Base-by-base conservation (phyloP, 2,329 filamentous ascomycete species). In the Trichoderma aggressivum region DNA sequence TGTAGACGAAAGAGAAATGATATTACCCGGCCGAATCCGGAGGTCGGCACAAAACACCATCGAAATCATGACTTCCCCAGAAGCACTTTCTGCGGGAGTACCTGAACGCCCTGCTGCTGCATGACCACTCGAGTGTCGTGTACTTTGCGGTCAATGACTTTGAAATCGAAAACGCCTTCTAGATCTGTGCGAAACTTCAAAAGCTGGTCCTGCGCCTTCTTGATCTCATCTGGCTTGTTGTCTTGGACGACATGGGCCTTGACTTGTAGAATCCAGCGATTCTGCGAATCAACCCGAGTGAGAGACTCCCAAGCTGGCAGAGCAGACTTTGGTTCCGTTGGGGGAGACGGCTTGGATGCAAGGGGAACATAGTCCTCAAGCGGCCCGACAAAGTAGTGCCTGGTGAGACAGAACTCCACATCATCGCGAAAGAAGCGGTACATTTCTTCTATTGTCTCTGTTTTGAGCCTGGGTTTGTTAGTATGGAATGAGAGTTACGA, bases 151-250 rank as follows among this genome's bases (percentile, higher is more conserved):
- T 89, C 87, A 64, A 86, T 82, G 4, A 80, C 75, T 70, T 82
- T 81, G 74, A 89, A 87, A 43, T 86, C 83, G 72, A 89, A 87
- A 0, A 85, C 83, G 0, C 86, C 85, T 3, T 84, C 82, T 7
- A 89, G 80, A 65, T 87, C 84, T 14, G 78, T 79, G 39, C 83
- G 81, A 1, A 86, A 79, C 1, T 78, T 80, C 21, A 84, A 73
- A 6, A 91, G 79, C 73, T 84, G 82, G n/a, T 86, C 86, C 53
- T 86, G 84, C 0, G 83, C 87, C 74, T 87, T 85, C 58, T 85
- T 82, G 34, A 90, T 83, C 75, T 88, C 87, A 47, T 88, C 87
- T 0, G 87, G 88, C 65, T 87, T 85, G 74, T 84, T 87, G 67
- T 89, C 87, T 71, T 89, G 87, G 8, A 84, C 74, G 3, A 89